Evolutionary conservation across 371 early-diverging fungal genomes (phyloP).

Genomic region (Mortierella sp.): DNA sequence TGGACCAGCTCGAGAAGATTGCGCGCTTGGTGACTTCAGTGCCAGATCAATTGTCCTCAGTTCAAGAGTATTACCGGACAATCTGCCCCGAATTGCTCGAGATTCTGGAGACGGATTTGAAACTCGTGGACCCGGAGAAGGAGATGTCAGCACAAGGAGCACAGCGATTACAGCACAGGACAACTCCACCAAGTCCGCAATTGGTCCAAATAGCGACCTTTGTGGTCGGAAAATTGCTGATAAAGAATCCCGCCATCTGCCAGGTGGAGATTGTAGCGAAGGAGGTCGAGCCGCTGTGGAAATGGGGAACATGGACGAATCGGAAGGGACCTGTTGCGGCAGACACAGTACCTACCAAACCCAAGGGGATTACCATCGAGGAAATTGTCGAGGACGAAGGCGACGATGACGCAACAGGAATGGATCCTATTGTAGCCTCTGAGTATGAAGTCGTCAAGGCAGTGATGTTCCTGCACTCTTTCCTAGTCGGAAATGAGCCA

Average conservation of each 20-base stretch:
- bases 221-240: constrained; percentile 65
- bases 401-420: constrained; percentile 6
- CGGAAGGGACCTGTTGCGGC: constrained; percentile 23
- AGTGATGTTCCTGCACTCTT: constrained; percentile 60
- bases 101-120: constrained; percentile 43
- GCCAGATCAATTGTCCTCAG: constrained; percentile 69
- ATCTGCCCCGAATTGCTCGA: constrained; percentile 67
- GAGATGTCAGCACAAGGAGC: background rate
- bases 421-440: constrained; percentile 57
- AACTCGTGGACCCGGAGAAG: constrained; percentile 3
- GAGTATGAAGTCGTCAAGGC: constrained; percentile 58
- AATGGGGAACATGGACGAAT: constrained; percentile 34
- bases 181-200: constrained; percentile 34
- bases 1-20: constrained; percentile 71
- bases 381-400: constrained; percentile 21
- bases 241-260: constrained; percentile 61
- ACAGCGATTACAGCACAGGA: background rate
- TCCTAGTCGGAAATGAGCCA: constrained; percentile 76
- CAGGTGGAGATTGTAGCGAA: constrained; percentile 64
- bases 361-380: constrained; percentile 34
- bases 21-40: constrained; percentile 73
- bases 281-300: constrained; percentile 59
- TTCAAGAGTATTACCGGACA: constrained; percentile 68
- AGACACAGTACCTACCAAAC: constrained; percentile 15
- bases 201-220: constrained; percentile 64